Evolutionary conservation across 495 filamentous ascomycete genomes (phyloP), one percentile per base, ranked within the genome.

Genomic region (Aspergillus kassunensis): DNA sequence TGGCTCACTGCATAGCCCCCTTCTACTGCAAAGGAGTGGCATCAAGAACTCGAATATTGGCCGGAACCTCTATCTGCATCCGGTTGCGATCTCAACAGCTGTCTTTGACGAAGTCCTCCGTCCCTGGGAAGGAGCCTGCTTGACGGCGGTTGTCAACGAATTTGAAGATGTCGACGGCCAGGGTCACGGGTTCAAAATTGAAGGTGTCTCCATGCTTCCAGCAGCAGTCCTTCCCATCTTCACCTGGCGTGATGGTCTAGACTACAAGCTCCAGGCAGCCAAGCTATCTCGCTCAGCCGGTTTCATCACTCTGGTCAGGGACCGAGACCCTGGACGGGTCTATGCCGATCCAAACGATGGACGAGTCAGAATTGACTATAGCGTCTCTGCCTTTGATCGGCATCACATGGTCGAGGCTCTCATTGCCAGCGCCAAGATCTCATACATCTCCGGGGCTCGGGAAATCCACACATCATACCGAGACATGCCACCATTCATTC

Each of bases 131-230:
- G 90, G 86, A 55, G 61, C 74, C 2, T 84, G 87, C 34, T 76
- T 97, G 47, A 97, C 91, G 0, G 77, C 80, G 4, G 81, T 92
- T 2, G 83, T 86, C 54, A 82, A 79, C 30, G 83, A 86, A 39
- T 90, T 91, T 51, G 89, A 95, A 56, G 85, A 96, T 56, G 79
- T 91, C 0, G 91, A 96, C 62, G 80, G 80, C 23, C 71, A 86
- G 18, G 88, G 89, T 24, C 89, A 97, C 57, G 92, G 92, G n/a
- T 76, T 74, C 45, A 95, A 92, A 67, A 68, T 96, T 13, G 87
- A 93, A 67, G 72, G 80, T 18, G 76, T 75, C n/a, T 72, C 75
- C 25, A 90, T 90, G 87, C 53, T 86, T 13, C 85, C 85, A 0
- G 71, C 79, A 3, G 67, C 75, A 20, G 73, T 78, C 45, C 65